Percentiles rank a stretch among this genome's conserved stretches.
Conservation (phyloP, 169 alveolate genomes). For the Theileria luwenshuni region DNA sequence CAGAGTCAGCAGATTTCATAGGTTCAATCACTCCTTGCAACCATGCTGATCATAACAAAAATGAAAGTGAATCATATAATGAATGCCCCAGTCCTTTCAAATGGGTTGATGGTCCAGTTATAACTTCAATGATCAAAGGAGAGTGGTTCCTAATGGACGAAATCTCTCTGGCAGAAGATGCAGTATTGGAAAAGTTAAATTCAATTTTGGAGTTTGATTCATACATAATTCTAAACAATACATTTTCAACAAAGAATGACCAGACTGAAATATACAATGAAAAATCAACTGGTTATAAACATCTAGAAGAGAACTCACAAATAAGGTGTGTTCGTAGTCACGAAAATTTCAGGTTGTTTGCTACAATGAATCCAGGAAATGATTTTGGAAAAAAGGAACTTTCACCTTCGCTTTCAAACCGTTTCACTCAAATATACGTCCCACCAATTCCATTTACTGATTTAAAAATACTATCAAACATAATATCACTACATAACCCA, state of each 20-base stretch:
- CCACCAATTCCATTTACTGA: constrained; percentile 59
- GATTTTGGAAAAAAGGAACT: constrained; percentile 99
- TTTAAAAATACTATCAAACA: constrained; percentile 16
- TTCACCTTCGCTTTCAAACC: constrained; percentile 96
- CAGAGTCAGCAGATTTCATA: constrained; percentile 95
- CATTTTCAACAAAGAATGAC: constrained; percentile 79
- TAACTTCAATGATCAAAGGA: constrained; percentile 94
- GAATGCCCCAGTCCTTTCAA: constrained; percentile 78
- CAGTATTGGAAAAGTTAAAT: constrained; percentile 98
- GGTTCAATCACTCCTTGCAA: constrained; percentile 90
- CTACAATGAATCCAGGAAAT: constrained; percentile 99
- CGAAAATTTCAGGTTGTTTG: constrained; percentile 90
- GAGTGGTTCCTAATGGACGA: constrained; percentile 95
- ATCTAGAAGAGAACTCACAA: not conserved
- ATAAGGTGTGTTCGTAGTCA: constrained; percentile 33
- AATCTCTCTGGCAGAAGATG: constrained; percentile 97
- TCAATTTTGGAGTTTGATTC: constrained; percentile 91
- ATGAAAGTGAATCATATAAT: not conserved
- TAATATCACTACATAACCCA: constrained; percentile 30
- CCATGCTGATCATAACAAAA: not conserved
- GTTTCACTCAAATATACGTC: constrained; percentile 97
- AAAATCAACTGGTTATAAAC: constrained; percentile 22
- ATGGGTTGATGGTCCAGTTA: constrained; percentile 99
- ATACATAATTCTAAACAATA: constrained; percentile 65
- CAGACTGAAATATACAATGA: constrained; percentile 73